Conservation (phyloP, 352 stramenopile genomes). For the Pythium guiyangense region DNA sequence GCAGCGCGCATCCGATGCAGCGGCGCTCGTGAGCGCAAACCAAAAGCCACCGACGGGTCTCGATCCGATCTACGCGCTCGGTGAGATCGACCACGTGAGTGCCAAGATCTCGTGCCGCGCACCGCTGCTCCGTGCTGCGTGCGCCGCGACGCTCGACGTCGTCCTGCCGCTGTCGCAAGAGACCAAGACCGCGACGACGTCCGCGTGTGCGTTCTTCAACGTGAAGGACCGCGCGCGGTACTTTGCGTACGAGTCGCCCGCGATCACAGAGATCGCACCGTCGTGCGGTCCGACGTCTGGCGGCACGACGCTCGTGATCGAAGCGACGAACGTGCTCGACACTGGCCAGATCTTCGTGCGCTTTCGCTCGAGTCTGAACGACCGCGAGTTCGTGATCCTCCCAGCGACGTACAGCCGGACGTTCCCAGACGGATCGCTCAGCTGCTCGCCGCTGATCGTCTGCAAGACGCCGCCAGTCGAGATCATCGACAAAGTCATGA, state of each 20-base stretch:
- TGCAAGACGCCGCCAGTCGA: conserved; percentile 53
- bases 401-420: conserved; percentile 46
- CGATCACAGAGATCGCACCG: conserved; percentile 51
- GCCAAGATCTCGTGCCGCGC: conserved; percentile 45
- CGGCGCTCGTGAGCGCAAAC: background rate
- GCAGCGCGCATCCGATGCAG: conserved; percentile 13
- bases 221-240: conserved; percentile 53
- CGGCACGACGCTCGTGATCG: conserved; percentile 52
- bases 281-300: conserved; percentile 55
- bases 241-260: conserved; percentile 65
- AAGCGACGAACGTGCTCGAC: conserved; percentile 55
- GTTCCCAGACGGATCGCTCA: conserved; percentile 53
- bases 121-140: conserved; percentile 39
- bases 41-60: conserved; percentile 13
- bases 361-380: conserved; percentile 54
- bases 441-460: conserved; percentile 46
- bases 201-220: conserved; percentile 21
- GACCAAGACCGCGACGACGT: conserved; percentile 10
- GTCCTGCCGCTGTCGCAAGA: conserved; percentile 26
- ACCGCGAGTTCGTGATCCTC: conserved; percentile 58
- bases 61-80: conserved; percentile 31
- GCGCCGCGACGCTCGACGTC: conserved; percentile 39
- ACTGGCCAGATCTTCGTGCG: conserved; percentile 77
- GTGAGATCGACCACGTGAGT: conserved; percentile 51
- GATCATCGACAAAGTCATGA: conserved; percentile 38